phyloP scores from a whole-genome alignment of 148 eudicot genomes.

The Chenopodium suecicum region DNA sequence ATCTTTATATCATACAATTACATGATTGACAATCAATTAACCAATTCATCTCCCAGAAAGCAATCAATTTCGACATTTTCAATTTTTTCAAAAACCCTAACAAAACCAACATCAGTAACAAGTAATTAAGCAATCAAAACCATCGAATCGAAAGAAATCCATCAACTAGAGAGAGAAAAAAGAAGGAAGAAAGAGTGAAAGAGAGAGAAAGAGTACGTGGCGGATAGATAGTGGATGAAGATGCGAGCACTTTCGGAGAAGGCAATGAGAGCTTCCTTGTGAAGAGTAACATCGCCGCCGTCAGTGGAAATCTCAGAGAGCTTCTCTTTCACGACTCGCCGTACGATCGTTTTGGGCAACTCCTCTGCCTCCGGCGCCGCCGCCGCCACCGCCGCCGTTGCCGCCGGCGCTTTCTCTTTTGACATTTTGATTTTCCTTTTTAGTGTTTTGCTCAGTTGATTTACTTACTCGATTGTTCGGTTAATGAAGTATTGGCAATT shows the following conservation, averaged over 20 bases:
- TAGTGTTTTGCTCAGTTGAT: neutral
- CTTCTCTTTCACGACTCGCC: slow-evolving; percentile 83
- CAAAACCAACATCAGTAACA: neutral
- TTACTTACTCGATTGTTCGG: neutral
- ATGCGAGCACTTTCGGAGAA: slow-evolving; percentile 88
- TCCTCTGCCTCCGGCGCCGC: slow-evolving; percentile 58
- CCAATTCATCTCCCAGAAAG: neutral
- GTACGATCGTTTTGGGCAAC: slow-evolving; percentile 80
- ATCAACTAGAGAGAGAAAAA: neutral
- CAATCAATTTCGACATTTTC: neutral
- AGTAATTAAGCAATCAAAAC: neutral
- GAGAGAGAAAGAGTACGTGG: slow-evolving; percentile 49
- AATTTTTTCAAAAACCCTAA: slow-evolving; percentile 1
- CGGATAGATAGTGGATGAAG: slow-evolving; percentile 95
- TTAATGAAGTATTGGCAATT: neutral
- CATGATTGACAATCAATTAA: no score
- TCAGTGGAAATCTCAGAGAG: slow-evolving; percentile 57
- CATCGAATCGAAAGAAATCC: neutral
- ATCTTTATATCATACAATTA: no score
- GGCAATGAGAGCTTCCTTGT: slow-evolving; percentile 66
- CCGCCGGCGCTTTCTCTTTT: slow-evolving; percentile 22
- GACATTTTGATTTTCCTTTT: slow-evolving; percentile 10
- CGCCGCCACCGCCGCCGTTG: slow-evolving; percentile 20
- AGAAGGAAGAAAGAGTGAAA: slow-evolving; percentile 20
- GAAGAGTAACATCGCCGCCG: slow-evolving; percentile 55